phyloP scores from a whole-genome alignment of 139 green algal species.

The Micractinium sp. region DNA sequence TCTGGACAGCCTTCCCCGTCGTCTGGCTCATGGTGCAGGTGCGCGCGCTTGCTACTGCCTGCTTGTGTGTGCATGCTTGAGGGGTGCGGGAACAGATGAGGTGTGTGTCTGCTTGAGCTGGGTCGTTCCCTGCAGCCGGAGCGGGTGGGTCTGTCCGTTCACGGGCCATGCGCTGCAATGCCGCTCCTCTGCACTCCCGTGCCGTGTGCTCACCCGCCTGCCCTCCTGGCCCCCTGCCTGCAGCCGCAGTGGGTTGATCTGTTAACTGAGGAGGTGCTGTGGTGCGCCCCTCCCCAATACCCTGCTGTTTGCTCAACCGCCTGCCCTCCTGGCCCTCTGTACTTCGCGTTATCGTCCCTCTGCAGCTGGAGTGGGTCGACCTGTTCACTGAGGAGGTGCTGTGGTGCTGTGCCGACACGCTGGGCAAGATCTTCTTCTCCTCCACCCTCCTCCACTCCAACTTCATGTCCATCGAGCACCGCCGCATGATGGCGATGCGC shows the following conservation, averaged over 20 bases:
- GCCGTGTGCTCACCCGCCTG: neutral
- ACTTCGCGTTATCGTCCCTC: neutral
- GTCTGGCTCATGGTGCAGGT: conserved; percentile 45
- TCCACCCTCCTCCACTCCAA: conserved; percentile 47
- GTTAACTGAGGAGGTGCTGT: conserved; percentile 42
- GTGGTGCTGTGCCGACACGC: conserved; percentile 39
- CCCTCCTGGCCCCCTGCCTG: neutral
- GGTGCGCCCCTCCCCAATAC: too few relatives aligned
- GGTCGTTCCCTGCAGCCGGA: neutral
- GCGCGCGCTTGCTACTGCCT: neutral
- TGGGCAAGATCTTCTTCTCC: conserved; percentile 52
- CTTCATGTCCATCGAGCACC: conserved; percentile 52
- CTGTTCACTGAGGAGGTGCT: conserved; percentile 39
- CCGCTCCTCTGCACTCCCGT: too few relatives aligned
- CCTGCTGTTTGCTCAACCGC: neutral
- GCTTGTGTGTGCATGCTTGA: neutral
- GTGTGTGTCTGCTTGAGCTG: too few relatives aligned
- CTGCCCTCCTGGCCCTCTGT: neutral
- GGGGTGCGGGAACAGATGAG: neutral
- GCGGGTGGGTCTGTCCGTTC: neutral
- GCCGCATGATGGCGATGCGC: conserved; percentile 41
- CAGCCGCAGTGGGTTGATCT: conserved; percentile 33
- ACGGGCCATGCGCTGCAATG: too few relatives aligned
- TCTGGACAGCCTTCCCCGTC: conserved; percentile 48
- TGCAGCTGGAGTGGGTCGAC: conserved; percentile 33